Evolutionary conservation across 768 basidiomycete species (phyloP).

Genomic region (Serendipita indica): DNA sequence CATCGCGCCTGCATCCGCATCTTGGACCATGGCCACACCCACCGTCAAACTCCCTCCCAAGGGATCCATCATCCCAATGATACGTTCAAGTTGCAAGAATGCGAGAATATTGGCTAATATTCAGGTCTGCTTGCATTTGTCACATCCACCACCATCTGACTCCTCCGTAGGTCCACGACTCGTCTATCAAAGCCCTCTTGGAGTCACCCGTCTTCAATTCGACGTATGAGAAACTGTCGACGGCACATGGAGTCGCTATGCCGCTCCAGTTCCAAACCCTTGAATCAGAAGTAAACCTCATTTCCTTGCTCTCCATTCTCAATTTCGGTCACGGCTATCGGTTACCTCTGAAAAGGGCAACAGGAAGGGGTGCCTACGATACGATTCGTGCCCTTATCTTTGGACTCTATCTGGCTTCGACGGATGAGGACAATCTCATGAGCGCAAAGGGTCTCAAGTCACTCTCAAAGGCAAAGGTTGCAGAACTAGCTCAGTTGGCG

Average conservation of each 20-base stretch:
- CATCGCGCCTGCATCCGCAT: no score
- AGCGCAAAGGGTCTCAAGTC: slow-evolving; percentile 50
- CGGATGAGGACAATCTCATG: slow-evolving; percentile 40
- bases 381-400: slow-evolving; percentile 62
- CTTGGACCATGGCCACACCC: no score
- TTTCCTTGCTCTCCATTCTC: slow-evolving; percentile 62
- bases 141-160: neutral
- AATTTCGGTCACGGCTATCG: slow-evolving; percentile 80
- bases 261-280: slow-evolving; percentile 66
- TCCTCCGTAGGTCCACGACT: slow-evolving; percentile 35
- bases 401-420: slow-evolving; percentile 54
- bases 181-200: slow-evolving; percentile 46
- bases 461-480: slow-evolving; percentile 41
- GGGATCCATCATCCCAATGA: neutral
- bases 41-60: neutral
- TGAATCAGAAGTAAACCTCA: slow-evolving; percentile 63
- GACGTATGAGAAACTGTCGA: slow-evolving; percentile 47
- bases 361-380: slow-evolving; percentile 73
- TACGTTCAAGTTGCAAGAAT: neutral
- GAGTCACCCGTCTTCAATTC: slow-evolving; percentile 46
- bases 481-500: slow-evolving; percentile 51
- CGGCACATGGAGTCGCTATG: slow-evolving; percentile 53
- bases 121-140: neutral
- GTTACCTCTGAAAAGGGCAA: slow-evolving; percentile 49
- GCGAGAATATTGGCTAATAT: neutral